phyloP scores from a whole-genome alignment of 2,329 filamentous ascomycete species.

The Penicillium corylophilum region DNA sequence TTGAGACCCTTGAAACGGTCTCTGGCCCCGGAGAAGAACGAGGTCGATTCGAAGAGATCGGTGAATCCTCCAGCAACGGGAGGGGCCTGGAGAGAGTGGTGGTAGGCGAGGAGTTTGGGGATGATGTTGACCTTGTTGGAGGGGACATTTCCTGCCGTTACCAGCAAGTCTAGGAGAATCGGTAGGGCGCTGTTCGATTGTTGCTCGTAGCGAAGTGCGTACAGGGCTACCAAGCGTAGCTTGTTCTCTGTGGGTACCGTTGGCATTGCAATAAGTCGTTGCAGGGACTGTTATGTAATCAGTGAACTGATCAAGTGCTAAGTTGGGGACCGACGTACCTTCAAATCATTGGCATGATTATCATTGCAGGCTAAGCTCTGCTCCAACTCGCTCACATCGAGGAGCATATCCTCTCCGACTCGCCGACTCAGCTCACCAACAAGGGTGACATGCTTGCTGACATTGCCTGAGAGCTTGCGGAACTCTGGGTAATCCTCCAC shows the following conservation, averaged over 20 bases:
- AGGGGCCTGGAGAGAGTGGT: conserved; percentile 78
- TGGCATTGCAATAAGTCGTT: conserved; percentile 79
- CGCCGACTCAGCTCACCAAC: conserved; percentile 89
- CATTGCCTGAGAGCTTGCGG: conserved; percentile 92
- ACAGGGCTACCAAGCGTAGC: conserved; percentile 86
- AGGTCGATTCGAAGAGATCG: conserved; percentile 86
- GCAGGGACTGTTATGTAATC: conserved; percentile 62
- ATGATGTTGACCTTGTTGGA: conserved; percentile 75
- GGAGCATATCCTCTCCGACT: conserved; percentile 77
- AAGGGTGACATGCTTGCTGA: conserved; percentile 96
- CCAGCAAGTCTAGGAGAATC: conserved; percentile 81
- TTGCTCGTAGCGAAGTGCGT: conserved; percentile 87
- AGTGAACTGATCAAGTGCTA: conserved; percentile 1
- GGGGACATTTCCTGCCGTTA: conserved; percentile 78
- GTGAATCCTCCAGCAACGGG: conserved; percentile 76
- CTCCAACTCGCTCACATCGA: conserved; percentile 97
- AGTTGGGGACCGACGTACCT: conserved; percentile 53
- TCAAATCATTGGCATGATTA: conserved; percentile 87
- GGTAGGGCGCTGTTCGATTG: conserved; percentile 79
- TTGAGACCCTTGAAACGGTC: conserved; percentile 92
- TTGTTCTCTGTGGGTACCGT: conserved; percentile 78
- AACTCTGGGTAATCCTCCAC: conserved; percentile 99
- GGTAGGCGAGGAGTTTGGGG: conserved; percentile 78
- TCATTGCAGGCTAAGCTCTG: conserved; percentile 97
- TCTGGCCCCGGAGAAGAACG: conserved; percentile 85